These are phyloP conservation scores for Polyporus arcularius DNA, from an alignment of 768 basidiomycete species.

Conservation along the genomic window DNA sequence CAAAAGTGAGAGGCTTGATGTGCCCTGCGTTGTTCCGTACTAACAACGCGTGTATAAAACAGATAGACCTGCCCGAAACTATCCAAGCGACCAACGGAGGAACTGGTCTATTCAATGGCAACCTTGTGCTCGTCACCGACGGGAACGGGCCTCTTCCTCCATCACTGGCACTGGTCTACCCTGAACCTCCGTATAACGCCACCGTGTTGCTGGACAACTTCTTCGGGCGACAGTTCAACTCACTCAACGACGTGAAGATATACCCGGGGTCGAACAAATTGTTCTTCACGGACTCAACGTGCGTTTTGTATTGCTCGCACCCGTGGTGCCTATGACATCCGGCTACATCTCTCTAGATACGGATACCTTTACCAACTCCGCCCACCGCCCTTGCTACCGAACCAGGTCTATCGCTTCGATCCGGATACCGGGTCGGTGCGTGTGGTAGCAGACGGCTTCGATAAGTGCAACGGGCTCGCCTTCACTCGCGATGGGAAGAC, in stretches of 20 bases:
- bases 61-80: slow-evolving; percentile 60
- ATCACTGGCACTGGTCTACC: slow-evolving; percentile 65
- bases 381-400: slow-evolving; percentile 62
- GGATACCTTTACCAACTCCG: slow-evolving; percentile 69
- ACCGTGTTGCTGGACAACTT: slow-evolving; percentile 78
- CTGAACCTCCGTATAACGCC: slow-evolving; percentile 59
- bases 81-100: slow-evolving; percentile 75
- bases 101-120: slow-evolving; percentile 60
- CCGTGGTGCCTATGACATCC: background rate
- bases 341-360: slow-evolving; percentile 42
- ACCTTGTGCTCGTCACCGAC: slow-evolving; percentile 62
- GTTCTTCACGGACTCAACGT: slow-evolving; percentile 77
- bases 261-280: slow-evolving; percentile 65
- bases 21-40: background rate
- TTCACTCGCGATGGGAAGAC: slow-evolving; percentile 63
- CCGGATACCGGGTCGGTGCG: slow-evolving; percentile 62
- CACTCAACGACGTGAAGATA: slow-evolving; percentile 76
- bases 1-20: slow-evolving; percentile 30
- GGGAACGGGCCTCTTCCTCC: slow-evolving; percentile 66
- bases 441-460: slow-evolving; percentile 78
- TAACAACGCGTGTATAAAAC: background rate
- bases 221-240: slow-evolving; percentile 81
- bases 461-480: slow-evolving; percentile 72
- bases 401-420: slow-evolving; percentile 79
- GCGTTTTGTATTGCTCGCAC: slow-evolving; percentile 22